Percentiles rank a stretch among this genome's conserved stretches.
These are phyloP conservation scores for Aspergillus hortae DNA, from an alignment of 2,329 filamentous ascomycete species.

Conservation along the genomic window DNA sequence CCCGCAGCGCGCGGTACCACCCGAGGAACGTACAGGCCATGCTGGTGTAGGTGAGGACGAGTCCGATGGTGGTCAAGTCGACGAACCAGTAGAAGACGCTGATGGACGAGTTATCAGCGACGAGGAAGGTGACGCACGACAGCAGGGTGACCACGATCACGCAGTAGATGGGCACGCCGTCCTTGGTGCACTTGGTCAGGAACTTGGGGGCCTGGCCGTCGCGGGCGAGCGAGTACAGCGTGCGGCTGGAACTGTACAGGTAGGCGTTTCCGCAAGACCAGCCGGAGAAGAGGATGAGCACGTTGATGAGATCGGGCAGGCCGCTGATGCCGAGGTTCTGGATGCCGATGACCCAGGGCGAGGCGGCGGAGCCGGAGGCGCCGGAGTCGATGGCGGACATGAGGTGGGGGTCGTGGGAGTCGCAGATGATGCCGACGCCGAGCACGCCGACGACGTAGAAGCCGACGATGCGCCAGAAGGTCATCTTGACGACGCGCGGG, in stretches of 20 bases:
- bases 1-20: conserved; percentile 66
- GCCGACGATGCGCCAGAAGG: conserved; percentile 71
- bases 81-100: conserved; percentile 70
- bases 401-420: conserved; percentile 61
- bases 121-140: conserved; percentile 67
- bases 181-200: conserved; percentile 55
- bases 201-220: conserved; percentile 53
- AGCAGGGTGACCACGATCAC: conserved; percentile 62
- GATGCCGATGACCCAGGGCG: conserved; percentile 71
- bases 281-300: conserved; percentile 68
- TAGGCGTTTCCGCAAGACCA: conserved; percentile 68
- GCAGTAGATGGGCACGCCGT: conserved; percentile 68
- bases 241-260: conserved; percentile 53
- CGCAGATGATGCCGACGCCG: conserved; percentile 64
- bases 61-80: conserved; percentile 47
- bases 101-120: conserved; percentile 60
- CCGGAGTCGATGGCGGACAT: conserved; percentile 55
- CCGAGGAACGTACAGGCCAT: conserved; percentile 67
- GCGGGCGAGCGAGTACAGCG: conserved; percentile 46
- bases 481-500: conserved; percentile 68
- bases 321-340: conserved; percentile 62
- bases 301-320: conserved; percentile 70
- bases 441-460: conserved; percentile 75
- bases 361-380: conserved; percentile 62
- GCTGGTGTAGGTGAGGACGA: conserved; percentile 50